phyloP scores from a whole-genome alignment of 1,284 basidiomycete genomes.

The Melampsora larici-populina region DNA sequence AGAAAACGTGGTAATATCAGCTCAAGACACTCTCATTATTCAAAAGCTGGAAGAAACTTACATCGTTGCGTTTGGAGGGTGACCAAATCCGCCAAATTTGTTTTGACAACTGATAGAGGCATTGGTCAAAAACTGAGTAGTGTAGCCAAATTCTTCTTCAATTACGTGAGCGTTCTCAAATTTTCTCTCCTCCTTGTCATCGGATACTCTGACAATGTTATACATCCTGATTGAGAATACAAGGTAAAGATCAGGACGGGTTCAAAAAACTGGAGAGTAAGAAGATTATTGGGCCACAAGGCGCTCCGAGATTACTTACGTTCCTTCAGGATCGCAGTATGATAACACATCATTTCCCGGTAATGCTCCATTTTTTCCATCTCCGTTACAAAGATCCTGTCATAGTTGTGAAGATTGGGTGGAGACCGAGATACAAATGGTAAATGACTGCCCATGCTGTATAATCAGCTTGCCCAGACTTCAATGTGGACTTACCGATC shows the following conservation, averaged over 20 bases:
- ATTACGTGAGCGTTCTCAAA: slow-evolving; percentile 29
- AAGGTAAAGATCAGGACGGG: background rate
- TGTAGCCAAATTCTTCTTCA: slow-evolving; percentile 27
- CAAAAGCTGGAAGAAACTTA: background rate
- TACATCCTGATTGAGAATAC: slow-evolving; percentile 12
- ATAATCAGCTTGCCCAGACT: too few species aligned
- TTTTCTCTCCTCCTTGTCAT: slow-evolving; percentile 9
- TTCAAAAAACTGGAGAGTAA: background rate
- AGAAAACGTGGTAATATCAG: background rate
- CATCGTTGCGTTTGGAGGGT: slow-evolving; percentile 29
- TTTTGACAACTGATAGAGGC: slow-evolving; percentile 31
- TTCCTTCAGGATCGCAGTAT: slow-evolving; percentile 34
- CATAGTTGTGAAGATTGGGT: too few species aligned
- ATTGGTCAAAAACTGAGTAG: slow-evolving; percentile 39
- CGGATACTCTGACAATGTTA: slow-evolving; percentile 32
- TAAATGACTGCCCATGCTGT: too few species aligned
- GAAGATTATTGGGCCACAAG: background rate
- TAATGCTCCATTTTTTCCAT: slow-evolving; percentile 28
- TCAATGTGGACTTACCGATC: slow-evolving; percentile 6
- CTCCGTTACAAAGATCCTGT: slow-evolving; percentile 34
- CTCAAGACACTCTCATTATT: background rate
- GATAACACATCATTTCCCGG: slow-evolving; percentile 20
- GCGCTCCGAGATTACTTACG: slow-evolving; percentile 18
- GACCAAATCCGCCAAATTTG: slow-evolving; percentile 32
- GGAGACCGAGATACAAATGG: too few species aligned